A percentile compares a stretch with the other conserved stretches of the same genome.
These are phyloP conservation scores for Thraustochytrium striatum DNA, from an alignment of 352 stramenopile genomes.

Conservation along the genomic window DNA sequence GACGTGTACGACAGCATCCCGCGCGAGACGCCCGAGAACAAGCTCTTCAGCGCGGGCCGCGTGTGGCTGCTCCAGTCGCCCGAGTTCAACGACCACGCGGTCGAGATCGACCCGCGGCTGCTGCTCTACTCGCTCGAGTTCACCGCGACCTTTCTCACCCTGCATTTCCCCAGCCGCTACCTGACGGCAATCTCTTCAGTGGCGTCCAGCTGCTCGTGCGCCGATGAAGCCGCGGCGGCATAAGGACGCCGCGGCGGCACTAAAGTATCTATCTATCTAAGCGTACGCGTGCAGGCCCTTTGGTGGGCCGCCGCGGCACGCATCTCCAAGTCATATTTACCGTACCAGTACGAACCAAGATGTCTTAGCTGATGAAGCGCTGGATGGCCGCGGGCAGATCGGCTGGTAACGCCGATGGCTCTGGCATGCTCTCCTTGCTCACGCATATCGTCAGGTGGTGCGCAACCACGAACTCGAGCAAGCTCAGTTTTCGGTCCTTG, in stretches of 20 bases:
- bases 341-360: no score
- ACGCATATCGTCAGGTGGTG: slow-evolving; percentile 32
- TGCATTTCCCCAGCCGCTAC: slow-evolving; percentile 27
- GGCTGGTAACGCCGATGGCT: slow-evolving; percentile 20
- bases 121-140: slow-evolving; percentile 43
- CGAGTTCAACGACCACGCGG: slow-evolving; percentile 33
- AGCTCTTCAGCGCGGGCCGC: slow-evolving; percentile 20
- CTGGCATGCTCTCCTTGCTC: not conserved
- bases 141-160: slow-evolving; percentile 6
- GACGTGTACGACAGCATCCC: slow-evolving; percentile 13
- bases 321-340: no score
- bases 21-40: slow-evolving; percentile 1
- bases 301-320: no score
- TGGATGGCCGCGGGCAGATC: no score
- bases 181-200: slow-evolving; percentile 15
- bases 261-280: no score
- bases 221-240: no score
- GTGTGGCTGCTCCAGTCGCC: slow-evolving; percentile 31
- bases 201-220: no score
- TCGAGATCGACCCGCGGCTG: slow-evolving; percentile 28
- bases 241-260: no score
- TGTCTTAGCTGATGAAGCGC: no score
- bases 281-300: no score
- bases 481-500: not conserved
- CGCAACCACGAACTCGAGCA: slow-evolving; percentile 18